Percentiles rank a stretch among this genome's conserved stretches.
phyloP scores from a whole-genome alignment of 2,329 filamentous ascomycete species.

The Raffaelea ambrosiae region DNA sequence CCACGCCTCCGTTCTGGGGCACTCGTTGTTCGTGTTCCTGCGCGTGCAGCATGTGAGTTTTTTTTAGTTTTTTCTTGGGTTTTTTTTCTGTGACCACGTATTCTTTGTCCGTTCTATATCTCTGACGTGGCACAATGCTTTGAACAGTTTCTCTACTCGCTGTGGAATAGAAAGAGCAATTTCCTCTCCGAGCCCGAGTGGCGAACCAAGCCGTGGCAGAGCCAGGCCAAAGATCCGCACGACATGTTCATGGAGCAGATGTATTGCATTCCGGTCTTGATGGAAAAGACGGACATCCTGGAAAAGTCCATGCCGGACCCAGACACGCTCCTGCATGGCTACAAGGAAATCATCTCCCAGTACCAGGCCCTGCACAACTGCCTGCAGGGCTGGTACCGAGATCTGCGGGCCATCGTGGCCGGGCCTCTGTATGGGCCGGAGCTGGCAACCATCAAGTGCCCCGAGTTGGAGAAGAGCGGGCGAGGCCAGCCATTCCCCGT shows the following conservation, averaged over 20 bases:
- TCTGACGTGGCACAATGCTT: no score
- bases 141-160: conserved; percentile 12
- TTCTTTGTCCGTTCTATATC: background rate
- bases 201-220: conserved; percentile 11
- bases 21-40: conserved; percentile 13
- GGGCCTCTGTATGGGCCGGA: conserved; percentile 15
- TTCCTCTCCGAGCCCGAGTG: conserved; percentile 13
- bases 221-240: conserved; percentile 10
- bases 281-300: conserved; percentile 7
- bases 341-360: conserved; percentile 5
- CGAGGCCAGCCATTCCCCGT: conserved; percentile 13
- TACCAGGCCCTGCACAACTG: conserved; percentile 7
- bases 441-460: conserved; percentile 8
- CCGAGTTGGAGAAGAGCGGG: background rate
- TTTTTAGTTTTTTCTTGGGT: background rate
- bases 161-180: conserved; percentile 7
- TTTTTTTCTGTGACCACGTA: background rate
- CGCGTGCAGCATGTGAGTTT: conserved; percentile 13
- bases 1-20: conserved; percentile 10
- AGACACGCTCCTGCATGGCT: background rate
- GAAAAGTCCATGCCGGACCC: background rate
- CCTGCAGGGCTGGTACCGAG: conserved; percentile 7
- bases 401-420: conserved; percentile 9
- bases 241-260: conserved; percentile 16
- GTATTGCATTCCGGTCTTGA: conserved; percentile 10